Conservation (phyloP, 1,284 basidiomycete genomes). For the Golubevia pallescens region DNA sequence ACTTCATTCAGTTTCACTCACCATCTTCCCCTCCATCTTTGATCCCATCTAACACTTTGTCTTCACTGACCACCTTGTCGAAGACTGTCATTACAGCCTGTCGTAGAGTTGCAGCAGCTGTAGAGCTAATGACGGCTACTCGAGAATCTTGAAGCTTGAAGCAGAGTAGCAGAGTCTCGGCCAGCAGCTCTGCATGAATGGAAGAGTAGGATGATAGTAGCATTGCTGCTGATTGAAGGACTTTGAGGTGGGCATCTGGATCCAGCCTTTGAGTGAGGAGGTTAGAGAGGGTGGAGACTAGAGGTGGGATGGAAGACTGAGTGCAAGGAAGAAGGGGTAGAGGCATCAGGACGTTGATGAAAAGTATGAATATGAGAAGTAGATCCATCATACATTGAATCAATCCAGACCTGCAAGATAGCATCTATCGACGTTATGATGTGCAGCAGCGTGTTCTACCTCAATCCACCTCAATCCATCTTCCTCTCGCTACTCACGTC, state of each 20-base stretch:
- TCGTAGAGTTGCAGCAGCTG: constrained; percentile 91
- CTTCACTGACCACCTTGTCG: constrained; percentile 87
- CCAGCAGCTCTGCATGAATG: constrained; percentile 44
- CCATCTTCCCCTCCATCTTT: constrained; percentile 43
- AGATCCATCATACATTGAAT: neutral
- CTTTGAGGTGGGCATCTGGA: constrained; percentile 60
- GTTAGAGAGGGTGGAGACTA: constrained; percentile 35
- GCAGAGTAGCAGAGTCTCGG: constrained; percentile 82
- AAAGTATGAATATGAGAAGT: neutral
- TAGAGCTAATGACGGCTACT: constrained; percentile 94
- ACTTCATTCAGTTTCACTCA: neutral
- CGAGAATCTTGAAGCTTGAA: constrained; percentile 94
- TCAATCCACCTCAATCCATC: neutral
- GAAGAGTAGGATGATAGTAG: constrained; percentile 42
- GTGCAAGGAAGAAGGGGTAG: constrained; percentile 11
- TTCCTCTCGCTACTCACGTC: constrained; percentile 11
- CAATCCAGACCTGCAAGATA: neutral
- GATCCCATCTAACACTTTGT: constrained; percentile 65
- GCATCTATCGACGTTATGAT: neutral
- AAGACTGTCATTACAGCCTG: constrained; percentile 98
- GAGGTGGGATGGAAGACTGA: constrained; percentile 16
- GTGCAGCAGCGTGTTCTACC: neutral
- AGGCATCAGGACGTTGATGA: constrained; percentile 3
- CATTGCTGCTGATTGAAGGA: constrained; percentile 51
- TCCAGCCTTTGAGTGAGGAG: constrained; percentile 43